Base-by-base conservation (phyloP, 1,284 basidiomycete genomes). In the Sporisorium sorghi region DNA sequence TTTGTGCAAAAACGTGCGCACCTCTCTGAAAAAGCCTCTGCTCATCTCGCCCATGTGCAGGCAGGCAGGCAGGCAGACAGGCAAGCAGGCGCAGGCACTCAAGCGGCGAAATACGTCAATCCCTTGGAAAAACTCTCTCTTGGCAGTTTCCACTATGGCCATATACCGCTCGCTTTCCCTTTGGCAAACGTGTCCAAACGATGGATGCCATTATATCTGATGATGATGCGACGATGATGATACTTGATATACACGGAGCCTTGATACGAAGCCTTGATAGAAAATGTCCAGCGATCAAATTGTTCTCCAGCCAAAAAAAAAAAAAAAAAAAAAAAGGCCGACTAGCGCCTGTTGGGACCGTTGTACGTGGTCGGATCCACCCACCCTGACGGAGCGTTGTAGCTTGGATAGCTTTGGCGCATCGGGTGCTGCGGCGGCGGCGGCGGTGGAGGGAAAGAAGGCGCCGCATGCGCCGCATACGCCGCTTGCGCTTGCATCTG, bases 351-450 rank as follows among this genome's bases (percentile, higher is more conserved):
- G 30, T 44, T 35, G n/a, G 59, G 52, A 7, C 63, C 70, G 49
- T 63, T 73, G 46, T 61, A 73, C 21, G 48, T 40, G 5, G 55
- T 10, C 9, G 70, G 64, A 30, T 73, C 64, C 24, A 73, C 64
- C 70, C 70, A 73, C n/a, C 50, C 58, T 49, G 66, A 15, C n/a
- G 64, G 43, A 15, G 51, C 23, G 8, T 24, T 12, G 19, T 56
- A 56, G 44, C 44, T 56, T 19, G 54, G 44, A 48, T 47, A 57
- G 54, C 46, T 40, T 39, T 69, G 59, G 2, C 49, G 59, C 52
- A 59, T 56, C 6, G 51, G 49, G 9, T 50, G 49, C 8, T 37
- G 49, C 33, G 33, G 48, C 19, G 30, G 47, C 47, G 47, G 51
- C 43, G 39, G 43, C 46, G 40, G 51, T 24, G n/a, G n/a, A n/a